Evolutionary conservation across 768 basidiomycete genomes (phyloP).

Genomic region (Trametes sanguinea): DNA sequence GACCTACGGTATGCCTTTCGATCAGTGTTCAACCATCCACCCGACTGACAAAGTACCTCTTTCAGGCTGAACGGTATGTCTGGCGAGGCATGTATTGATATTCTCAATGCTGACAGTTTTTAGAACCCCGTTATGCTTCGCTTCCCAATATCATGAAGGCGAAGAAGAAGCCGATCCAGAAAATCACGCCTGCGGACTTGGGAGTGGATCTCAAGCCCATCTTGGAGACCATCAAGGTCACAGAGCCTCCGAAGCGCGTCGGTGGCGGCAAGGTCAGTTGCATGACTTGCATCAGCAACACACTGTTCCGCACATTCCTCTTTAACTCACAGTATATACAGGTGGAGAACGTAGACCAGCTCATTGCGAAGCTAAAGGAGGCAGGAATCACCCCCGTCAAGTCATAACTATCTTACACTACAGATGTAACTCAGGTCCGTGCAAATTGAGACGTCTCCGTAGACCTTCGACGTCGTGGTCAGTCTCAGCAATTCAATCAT

Average conservation of each 20-base stretch:
- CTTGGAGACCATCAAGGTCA: slow-evolving; percentile 83
- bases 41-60: neutral
- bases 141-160: slow-evolving; percentile 98
- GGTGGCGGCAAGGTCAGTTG: slow-evolving; percentile 85
- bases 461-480: too few species aligned
- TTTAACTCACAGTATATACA: slow-evolving; percentile 25
- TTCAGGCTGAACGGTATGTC: slow-evolving; percentile 69
- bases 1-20: slow-evolving; percentile 73
- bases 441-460: too few species aligned
- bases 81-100: neutral
- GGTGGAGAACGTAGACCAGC: slow-evolving; percentile 86
- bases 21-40: neutral
- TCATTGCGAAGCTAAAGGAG: slow-evolving; percentile 86
- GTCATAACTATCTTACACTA: slow-evolving; percentile 10
- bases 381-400: slow-evolving; percentile 56
- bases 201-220: slow-evolving; percentile 81
- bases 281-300: neutral
- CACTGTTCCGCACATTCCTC: neutral
- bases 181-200: slow-evolving; percentile 75
- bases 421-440: neutral
- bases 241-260: slow-evolving; percentile 86
- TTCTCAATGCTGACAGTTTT: neutral
- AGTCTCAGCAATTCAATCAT: too few species aligned
- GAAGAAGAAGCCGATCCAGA: slow-evolving; percentile 97
- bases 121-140: slow-evolving; percentile 97